These are phyloP conservation scores for Balamuthia mandrillaris DNA, from an alignment of 208 protist genomes.

Conservation along the genomic window DNA sequence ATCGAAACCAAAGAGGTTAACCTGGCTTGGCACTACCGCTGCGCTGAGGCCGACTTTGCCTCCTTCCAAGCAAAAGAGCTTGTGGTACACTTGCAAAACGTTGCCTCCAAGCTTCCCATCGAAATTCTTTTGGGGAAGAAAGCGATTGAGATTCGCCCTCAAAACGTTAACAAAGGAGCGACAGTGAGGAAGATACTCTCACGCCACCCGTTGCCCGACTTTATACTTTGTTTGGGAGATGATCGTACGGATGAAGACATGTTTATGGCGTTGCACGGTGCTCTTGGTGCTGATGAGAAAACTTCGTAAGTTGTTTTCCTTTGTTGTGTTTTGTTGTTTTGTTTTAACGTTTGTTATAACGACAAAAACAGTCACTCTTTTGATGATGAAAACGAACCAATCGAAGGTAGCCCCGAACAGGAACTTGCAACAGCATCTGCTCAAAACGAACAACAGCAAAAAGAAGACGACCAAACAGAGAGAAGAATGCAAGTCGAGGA, in stretches of 20 bases:
- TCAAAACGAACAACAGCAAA: no score
- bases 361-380: no score
- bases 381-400: no score
- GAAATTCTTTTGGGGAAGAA: conserved; percentile 62
- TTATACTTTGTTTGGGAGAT: conserved; percentile 41
- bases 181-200: conserved; percentile 20
- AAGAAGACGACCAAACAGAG: no score
- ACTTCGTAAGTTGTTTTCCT: no score
- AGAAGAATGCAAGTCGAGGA: no score
- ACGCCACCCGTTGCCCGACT: background rate
- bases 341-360: no score
- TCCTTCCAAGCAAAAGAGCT: conserved; percentile 68
- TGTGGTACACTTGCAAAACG: conserved; percentile 52
- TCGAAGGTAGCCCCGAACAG: no score
- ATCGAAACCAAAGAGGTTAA: conserved; percentile 63
- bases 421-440: no score
- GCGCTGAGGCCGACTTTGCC: conserved; percentile 68
- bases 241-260: conserved; percentile 41
- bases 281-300: no score
- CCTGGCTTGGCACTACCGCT: conserved; percentile 68
- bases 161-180: conserved; percentile 15
- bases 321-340: no score
- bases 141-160: conserved; percentile 36
- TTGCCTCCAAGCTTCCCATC: conserved; percentile 53
- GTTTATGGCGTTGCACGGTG: background rate